Percentiles rank a stretch among this genome's conserved stretches.
phyloP scores from a whole-genome alignment of 2,329 filamentous ascomycete species.

The Dothistroma pini region DNA sequence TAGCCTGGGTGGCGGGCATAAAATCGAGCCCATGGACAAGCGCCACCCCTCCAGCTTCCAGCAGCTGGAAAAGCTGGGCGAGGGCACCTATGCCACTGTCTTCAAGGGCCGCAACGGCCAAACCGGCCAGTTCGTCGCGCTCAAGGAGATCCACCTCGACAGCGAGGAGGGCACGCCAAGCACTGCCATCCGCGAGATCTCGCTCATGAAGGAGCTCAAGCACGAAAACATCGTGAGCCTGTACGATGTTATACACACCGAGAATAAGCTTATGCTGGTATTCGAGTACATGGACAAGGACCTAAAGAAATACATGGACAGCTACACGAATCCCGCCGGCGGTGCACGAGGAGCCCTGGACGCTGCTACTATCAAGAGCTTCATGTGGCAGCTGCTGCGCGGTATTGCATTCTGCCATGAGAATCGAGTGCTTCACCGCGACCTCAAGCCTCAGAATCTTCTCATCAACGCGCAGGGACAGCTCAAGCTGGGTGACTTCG shows the following conservation, averaged over 20 bases:
- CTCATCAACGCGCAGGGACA: slow-evolving; percentile 90
- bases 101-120: slow-evolving; percentile 98
- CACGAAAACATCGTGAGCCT: slow-evolving; percentile 97
- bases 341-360: slow-evolving; percentile 88
- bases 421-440: slow-evolving; percentile 91
- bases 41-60: slow-evolving; percentile 97
- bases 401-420: slow-evolving; percentile 98
- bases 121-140: slow-evolving; percentile 90
- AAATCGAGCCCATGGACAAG: slow-evolving; percentile 68
- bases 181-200: slow-evolving; percentile 97
- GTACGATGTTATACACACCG: slow-evolving; percentile 98
- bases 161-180: slow-evolving; percentile 97
- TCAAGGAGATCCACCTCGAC: slow-evolving; percentile 98
- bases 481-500: slow-evolving; percentile 91
- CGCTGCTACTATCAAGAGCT: slow-evolving; percentile 89
- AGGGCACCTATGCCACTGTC: slow-evolving; percentile 98
- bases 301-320: slow-evolving; percentile 97
- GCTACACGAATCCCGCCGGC: slow-evolving; percentile 50
- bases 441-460: slow-evolving; percentile 93
- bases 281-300: slow-evolving; percentile 99
- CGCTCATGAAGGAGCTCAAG: slow-evolving; percentile 98
- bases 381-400: slow-evolving; percentile 96
- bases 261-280: slow-evolving; percentile 99
- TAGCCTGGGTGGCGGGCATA: slow-evolving; percentile 44
- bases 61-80: slow-evolving; percentile 96